Conservation (phyloP, 164 flowering plant species). For the Berberis vulgaris region DNA sequence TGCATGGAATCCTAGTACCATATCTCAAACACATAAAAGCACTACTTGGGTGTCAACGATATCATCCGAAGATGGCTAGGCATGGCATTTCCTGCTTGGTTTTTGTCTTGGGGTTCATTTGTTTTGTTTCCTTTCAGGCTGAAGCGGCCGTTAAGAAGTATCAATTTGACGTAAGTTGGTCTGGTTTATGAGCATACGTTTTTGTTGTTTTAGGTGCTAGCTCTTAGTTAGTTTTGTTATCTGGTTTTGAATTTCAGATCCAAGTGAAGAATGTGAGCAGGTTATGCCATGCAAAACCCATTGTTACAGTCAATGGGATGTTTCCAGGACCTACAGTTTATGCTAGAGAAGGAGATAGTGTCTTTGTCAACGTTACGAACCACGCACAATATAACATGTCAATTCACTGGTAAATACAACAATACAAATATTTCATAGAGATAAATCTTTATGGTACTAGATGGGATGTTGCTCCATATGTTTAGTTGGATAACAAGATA, state of each 20-base stretch:
- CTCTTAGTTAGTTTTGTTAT: background rate
- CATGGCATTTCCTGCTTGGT: background rate
- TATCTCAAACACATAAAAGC: conserved; percentile 1
- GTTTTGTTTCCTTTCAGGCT: conserved; percentile 10
- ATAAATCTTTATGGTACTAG: no score
- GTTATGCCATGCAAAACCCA: conserved; percentile 49
- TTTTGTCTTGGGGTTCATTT: conserved; percentile 17
- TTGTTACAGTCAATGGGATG: conserved; percentile 58
- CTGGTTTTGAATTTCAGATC: conserved; percentile 21
- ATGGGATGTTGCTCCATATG: no score
- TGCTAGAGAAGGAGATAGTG: conserved; percentile 46
- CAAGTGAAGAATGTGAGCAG: conserved; percentile 49
- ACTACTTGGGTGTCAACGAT: background rate
- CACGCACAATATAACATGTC: conserved; percentile 52
- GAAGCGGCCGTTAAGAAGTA: conserved; percentile 40
- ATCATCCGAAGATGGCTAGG: conserved; percentile 7
- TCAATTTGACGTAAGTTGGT: conserved; percentile 32
- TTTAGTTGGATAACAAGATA: no score
- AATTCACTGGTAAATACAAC: conserved; percentile 40
- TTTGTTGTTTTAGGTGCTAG: background rate
- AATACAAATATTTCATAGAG: no score
- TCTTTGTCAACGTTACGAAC: conserved; percentile 43
- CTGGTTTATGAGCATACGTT: background rate
- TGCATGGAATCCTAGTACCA: background rate
- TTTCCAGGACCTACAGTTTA: conserved; percentile 61